A percentile compares a stretch with the other conserved stretches of the same genome.
These are phyloP conservation scores for Castanospermum australe DNA, from an alignment of 306 rosid genomes.

Conservation along the genomic window DNA sequence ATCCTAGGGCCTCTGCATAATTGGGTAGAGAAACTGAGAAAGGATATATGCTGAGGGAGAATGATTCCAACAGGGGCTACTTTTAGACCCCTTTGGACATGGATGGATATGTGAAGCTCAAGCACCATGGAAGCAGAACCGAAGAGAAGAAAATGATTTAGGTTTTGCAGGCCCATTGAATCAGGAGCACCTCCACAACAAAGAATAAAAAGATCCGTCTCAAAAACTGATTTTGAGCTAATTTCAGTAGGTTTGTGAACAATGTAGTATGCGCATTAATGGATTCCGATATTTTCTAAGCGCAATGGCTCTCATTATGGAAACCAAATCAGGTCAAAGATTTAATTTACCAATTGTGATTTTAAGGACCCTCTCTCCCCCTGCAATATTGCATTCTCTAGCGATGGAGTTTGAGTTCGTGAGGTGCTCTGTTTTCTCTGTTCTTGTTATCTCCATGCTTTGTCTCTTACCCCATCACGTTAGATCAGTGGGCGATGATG, in stretches of 20 bases:
- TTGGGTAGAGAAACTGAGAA: background rate
- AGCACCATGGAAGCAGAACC: conserved; percentile 16
- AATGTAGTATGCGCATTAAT: conserved; percentile 17
- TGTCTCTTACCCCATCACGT: conserved; percentile 1
- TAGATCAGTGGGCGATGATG: conserved; percentile 53
- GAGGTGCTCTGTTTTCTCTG: conserved; percentile 10
- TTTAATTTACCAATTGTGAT: too few species aligned
- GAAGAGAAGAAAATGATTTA: background rate
- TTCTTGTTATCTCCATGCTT: conserved; percentile 6
- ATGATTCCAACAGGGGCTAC: background rate
- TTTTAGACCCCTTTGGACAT: background rate
- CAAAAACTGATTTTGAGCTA: conserved; percentile 25
- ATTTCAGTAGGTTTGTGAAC: conserved; percentile 12
- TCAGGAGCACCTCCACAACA: background rate
- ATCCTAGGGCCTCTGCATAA: background rate
- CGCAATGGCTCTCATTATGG: background rate
- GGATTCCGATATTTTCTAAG: background rate
- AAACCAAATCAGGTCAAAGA: conserved; percentile 21
- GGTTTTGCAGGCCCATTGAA: background rate
- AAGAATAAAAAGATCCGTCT: conserved; percentile 19
- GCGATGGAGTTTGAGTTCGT: too few species aligned
- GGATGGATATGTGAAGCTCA: background rate
- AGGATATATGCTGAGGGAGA: background rate
- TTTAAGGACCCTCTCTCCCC: too few species aligned
- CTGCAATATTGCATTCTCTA: background rate